These are phyloP conservation scores for Setaria italica DNA, from an alignment of 202 grass and related monocot species.

Conservation along the genomic window DNA sequence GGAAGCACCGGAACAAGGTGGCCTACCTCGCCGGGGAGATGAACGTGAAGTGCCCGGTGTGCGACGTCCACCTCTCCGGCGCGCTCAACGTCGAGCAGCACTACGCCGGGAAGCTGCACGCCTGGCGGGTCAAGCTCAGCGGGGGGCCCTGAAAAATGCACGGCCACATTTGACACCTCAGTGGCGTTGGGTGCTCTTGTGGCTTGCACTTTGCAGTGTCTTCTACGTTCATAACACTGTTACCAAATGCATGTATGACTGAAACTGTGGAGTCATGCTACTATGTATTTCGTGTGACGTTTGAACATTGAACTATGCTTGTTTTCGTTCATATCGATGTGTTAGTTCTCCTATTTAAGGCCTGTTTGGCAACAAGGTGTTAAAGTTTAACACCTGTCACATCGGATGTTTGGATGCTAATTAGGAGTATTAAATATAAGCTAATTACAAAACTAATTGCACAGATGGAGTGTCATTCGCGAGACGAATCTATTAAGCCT, in stretches of 20 bases:
- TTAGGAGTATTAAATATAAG: too few relatives aligned
- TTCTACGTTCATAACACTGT: not conserved
- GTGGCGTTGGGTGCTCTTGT: not conserved
- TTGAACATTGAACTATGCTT: not conserved
- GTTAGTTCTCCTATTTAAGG: too few relatives aligned
- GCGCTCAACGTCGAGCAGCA: constrained; percentile 48
- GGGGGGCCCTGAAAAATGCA: constrained; percentile 29
- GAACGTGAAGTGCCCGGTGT: constrained; percentile 45
- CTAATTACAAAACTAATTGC: too few relatives aligned
- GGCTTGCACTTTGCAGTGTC: not conserved
- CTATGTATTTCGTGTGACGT: too few relatives aligned
- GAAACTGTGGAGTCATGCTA: too few relatives aligned
- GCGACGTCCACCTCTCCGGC: constrained; percentile 48
- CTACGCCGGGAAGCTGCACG: constrained; percentile 45
- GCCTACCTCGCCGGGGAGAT: constrained; percentile 43
- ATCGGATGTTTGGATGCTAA: too few relatives aligned
- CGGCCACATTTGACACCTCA: not conserved
- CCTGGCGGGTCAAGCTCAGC: constrained; percentile 14
- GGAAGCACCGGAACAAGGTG: constrained; percentile 49
- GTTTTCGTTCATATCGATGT: not conserved
- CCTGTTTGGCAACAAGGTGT: too few relatives aligned
- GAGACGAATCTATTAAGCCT: too few relatives aligned
- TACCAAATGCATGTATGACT: too few relatives aligned
- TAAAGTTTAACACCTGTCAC: too few relatives aligned
- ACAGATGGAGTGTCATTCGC: too few relatives aligned